Conservation (phyloP, 2,329 filamentous ascomycete genomes). For the Amesomyces nigricolor region DNA sequence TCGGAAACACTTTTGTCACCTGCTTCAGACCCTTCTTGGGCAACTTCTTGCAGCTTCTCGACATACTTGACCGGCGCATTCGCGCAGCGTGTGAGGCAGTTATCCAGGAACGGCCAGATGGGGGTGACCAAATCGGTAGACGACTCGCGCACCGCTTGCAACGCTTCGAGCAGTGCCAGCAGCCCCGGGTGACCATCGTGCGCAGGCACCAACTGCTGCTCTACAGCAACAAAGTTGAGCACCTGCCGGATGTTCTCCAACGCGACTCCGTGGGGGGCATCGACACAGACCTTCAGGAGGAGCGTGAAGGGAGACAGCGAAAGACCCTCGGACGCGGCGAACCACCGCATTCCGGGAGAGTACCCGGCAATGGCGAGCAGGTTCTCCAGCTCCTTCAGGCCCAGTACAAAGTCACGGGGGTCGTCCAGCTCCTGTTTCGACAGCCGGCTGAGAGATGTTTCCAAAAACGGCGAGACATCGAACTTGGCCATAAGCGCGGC, state of each 20-base stretch:
- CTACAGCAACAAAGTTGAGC: conserved; percentile 54
- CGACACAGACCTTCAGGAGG: conserved; percentile 55
- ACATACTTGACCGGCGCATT: conserved; percentile 78
- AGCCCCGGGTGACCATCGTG: conserved; percentile 38
- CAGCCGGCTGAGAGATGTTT: conserved; percentile 59
- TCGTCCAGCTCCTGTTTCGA: conserved; percentile 47
- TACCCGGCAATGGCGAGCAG: conserved; percentile 73
- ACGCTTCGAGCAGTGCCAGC: conserved; percentile 40
- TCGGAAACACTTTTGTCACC: conserved; percentile 29
- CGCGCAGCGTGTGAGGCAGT: conserved; percentile 70
- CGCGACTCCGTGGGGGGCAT: conserved; percentile 43
- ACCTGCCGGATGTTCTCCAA: conserved; percentile 49
- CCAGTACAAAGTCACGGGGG: conserved; percentile 46
- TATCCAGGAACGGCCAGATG: conserved; percentile 71
- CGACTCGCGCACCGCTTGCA: conserved; percentile 30
- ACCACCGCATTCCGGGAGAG: conserved; percentile 87
- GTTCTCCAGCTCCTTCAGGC: conserved; percentile 72
- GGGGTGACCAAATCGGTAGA: conserved; percentile 33
- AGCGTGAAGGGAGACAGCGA: conserved; percentile 65
- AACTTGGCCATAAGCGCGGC: conserved; percentile 78
- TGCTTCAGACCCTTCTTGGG: conserved; percentile 34
- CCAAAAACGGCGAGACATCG: conserved; percentile 74
- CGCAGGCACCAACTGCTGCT: conserved; percentile 51
- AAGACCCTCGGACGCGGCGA: conserved; percentile 64
- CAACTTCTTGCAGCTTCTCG: conserved; percentile 56